Conservation (phyloP, 345 rosid species). For the Corchorus capsularis region DNA sequence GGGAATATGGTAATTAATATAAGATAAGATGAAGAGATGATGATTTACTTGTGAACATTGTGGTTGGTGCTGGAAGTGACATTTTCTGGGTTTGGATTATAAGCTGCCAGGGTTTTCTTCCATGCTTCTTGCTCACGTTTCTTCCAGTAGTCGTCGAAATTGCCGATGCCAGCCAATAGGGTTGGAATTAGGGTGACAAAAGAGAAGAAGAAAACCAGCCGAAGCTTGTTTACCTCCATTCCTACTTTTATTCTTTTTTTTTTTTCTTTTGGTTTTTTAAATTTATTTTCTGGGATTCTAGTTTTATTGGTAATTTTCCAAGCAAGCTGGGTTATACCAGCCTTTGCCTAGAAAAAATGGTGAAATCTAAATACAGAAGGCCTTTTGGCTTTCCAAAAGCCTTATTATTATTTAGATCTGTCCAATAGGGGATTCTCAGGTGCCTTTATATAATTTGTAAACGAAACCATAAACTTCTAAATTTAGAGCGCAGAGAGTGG, state of each 20-base stretch:
- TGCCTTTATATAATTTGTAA: slow-evolving; percentile 3
- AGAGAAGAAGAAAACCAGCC: slow-evolving; percentile 27
- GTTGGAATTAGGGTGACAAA: slow-evolving; percentile 29
- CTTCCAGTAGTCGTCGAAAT: slow-evolving; percentile 44
- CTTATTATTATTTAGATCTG: background rate
- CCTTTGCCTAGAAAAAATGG: background rate
- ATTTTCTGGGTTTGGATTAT: slow-evolving; percentile 26
- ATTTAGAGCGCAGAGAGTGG: slow-evolving; percentile 20
- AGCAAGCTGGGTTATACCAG: too few relatives aligned
- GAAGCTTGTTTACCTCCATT: slow-evolving; percentile 19
- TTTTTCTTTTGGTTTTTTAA: background rate
- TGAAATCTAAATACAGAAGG: background rate
- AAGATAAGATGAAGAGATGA: too few relatives aligned
- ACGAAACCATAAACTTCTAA: background rate
- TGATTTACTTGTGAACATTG: slow-evolving; percentile 25
- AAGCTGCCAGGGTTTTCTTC: slow-evolving; percentile 32
- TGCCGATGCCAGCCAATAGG: slow-evolving; percentile 28
- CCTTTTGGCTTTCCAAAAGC: background rate
- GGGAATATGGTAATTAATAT: too few relatives aligned
- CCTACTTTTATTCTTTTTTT: background rate
- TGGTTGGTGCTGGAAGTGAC: slow-evolving; percentile 31
- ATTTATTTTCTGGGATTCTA: background rate
- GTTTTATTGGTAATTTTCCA: background rate
- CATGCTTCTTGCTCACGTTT: slow-evolving; percentile 39
- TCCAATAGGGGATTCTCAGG: background rate